phyloP scores from a whole-genome alignment of 179 eudicot genomes.

The Gypsophila paniculata region DNA sequence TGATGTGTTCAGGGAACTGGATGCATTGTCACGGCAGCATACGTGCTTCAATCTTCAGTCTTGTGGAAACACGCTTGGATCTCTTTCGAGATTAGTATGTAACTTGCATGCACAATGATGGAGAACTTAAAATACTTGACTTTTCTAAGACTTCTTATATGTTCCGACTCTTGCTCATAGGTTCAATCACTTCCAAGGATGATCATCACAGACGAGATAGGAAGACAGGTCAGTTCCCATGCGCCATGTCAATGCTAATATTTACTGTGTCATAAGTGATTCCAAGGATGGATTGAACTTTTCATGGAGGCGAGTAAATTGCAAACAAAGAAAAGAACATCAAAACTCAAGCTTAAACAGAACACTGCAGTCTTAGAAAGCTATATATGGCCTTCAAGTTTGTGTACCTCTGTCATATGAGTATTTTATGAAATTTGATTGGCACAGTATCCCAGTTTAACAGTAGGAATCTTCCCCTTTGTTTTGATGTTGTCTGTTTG shows the following conservation, averaged over 20 bases:
- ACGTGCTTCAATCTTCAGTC: conserved; percentile 85
- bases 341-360: not conserved
- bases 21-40: conserved; percentile 80
- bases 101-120: conserved; percentile 10
- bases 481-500: not conserved
- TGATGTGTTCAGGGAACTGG: conserved; percentile 69
- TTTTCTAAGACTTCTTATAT: not conserved
- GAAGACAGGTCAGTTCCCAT: conserved; percentile 74
- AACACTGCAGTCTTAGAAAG: not conserved
- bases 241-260: conserved; percentile 20
- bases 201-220: conserved; percentile 95
- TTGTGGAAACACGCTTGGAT: conserved; percentile 89
- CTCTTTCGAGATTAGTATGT: conserved; percentile 92
- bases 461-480: not conserved
- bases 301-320: not conserved
- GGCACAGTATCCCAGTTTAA: not conserved
- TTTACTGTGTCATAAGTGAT: not conserved
- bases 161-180: conserved; percentile 39
- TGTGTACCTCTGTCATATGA: not conserved
- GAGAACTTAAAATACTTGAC: not conserved
- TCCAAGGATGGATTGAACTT: not conserved
- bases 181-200: conserved; percentile 98
- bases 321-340: not conserved
- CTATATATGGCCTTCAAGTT: not conserved
- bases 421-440: not conserved